phyloP scores from a whole-genome alignment of 225 moss, liverwort and hornwort genomes.

The Bryum argenteum region DNA sequence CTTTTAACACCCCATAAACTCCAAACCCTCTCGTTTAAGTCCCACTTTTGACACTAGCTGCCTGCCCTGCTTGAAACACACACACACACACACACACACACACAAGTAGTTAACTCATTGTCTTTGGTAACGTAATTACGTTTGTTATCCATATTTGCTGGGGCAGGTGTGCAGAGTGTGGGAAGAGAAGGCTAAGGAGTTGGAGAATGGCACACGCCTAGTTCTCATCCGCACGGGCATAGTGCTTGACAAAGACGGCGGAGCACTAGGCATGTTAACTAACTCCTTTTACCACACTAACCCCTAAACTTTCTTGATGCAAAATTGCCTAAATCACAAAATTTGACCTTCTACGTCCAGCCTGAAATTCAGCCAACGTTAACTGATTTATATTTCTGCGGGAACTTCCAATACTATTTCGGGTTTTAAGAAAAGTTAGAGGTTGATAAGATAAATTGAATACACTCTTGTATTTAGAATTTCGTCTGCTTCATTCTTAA shows the following conservation, averaged over 20 bases:
- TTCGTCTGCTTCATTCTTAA: too few relatives aligned
- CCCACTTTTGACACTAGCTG: conserved; percentile 53
- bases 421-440: too few relatives aligned
- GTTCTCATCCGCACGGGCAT: conserved; percentile 92
- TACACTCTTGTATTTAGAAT: too few relatives aligned
- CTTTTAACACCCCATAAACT: not conserved
- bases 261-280: conserved; percentile 62
- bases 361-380: too few relatives aligned
- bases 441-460: too few relatives aligned
- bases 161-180: conserved; percentile 94
- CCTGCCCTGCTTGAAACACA: not conserved
- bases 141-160: conserved; percentile 9
- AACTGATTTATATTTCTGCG: too few relatives aligned
- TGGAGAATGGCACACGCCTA: conserved; percentile 77
- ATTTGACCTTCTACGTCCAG: too few relatives aligned
- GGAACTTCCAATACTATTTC: too few relatives aligned
- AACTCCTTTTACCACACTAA: conserved; percentile 14
- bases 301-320: too few relatives aligned
- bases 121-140: not conserved
- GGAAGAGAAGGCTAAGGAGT: conserved; percentile 77
- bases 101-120: not conserved
- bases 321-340: too few relatives aligned
- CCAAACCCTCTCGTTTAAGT: conserved; percentile 24
- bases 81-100: not conserved
- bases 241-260: conserved; percentile 94